Conservation (phyloP, 2,329 filamentous ascomycete genomes). For the Pseudopyrenochaeta lycopersici region DNA sequence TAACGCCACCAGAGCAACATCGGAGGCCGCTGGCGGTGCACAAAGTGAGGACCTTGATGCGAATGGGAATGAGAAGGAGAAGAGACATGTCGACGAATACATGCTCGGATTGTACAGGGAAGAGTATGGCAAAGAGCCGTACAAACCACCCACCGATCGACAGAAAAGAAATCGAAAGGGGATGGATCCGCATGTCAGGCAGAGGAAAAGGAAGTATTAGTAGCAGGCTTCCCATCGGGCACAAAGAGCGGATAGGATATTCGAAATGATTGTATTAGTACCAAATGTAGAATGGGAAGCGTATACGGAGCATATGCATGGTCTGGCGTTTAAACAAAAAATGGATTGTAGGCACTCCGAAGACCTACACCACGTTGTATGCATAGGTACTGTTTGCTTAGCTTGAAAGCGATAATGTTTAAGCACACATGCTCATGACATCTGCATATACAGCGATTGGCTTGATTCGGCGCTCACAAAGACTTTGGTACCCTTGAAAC, state of each 20-base stretch:
- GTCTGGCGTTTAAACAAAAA: too few relatives aligned
- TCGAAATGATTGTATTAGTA: background rate
- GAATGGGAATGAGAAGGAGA: slow-evolving; percentile 24
- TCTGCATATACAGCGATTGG: too few relatives aligned
- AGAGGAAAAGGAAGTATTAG: slow-evolving; percentile 40
- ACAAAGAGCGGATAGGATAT: too few relatives aligned
- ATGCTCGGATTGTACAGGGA: slow-evolving; percentile 42
- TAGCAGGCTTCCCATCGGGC: background rate
- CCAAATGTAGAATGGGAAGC: too few relatives aligned
- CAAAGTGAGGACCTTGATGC: slow-evolving; percentile 27
- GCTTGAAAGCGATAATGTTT: too few relatives aligned
- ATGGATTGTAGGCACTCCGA: too few relatives aligned
- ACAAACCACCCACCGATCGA: slow-evolving; percentile 41
- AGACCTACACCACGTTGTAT: too few relatives aligned
- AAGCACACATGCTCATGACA: too few relatives aligned
- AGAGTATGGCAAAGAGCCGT: slow-evolving; percentile 46
- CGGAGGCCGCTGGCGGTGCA: slow-evolving; percentile 22
- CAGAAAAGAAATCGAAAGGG: slow-evolving; percentile 43
- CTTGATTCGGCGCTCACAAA: too few relatives aligned
- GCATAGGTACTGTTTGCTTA: too few relatives aligned
- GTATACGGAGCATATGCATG: too few relatives aligned
- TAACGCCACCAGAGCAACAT: slow-evolving; percentile 35
- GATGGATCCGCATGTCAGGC: slow-evolving; percentile 41
- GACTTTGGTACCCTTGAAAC: too few relatives aligned
- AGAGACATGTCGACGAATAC: slow-evolving; percentile 47